Evolutionary conservation across 2,329 filamentous ascomycete genomes (phyloP), one percentile per base, ranked within the genome.

Genomic region (Colletotrichum sidae): DNA sequence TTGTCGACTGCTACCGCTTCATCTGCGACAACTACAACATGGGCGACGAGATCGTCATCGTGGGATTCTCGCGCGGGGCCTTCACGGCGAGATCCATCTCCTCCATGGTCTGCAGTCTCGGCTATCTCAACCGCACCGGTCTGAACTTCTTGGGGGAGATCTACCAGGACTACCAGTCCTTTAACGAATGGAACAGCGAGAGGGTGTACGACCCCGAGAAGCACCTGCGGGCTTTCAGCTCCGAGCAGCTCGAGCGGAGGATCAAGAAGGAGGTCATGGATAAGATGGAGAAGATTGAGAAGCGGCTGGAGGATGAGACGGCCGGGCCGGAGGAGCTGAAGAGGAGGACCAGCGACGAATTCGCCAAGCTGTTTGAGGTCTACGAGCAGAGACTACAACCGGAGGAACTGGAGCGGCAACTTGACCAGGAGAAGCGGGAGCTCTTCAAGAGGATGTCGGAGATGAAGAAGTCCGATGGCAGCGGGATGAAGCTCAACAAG

Each of bases 31-130:
- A 79, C 70, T 79, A 73, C 56, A 70, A 71, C 35, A 69, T 69
- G 6, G 73, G 72, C 1, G 74, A 76, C 55, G 74, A 78, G 61
- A 74, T 78, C 17, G 67, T 77, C 17, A 73, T 77, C 15, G 66
- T 78, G n/a, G 76, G 76, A 7, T 78, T 78, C 68, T 78, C 76
- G 0, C 73, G 76, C 1, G 76, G 76, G 15, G 76, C 76, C 15
- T 78, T 77, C 58, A 78, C 76, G 0, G 76, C 76, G 17, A 75
- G 76, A 12, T 74, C 75, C 2, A 71, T 78, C 9, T 73, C 76
- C 12, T 69, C 64, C 42, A 55, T 74, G 60, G 60, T 76, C 6
- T 62, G 56, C 35, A 60, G 55, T 10, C 17, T 69, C 3, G 67
- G 65, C 7, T 56, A 68, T 11, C 46, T 69, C 17, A 69, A 67